These are phyloP conservation scores for Saitoella complicata DNA, from an alignment of 805 yeast genomes.

Conservation along the genomic window DNA sequence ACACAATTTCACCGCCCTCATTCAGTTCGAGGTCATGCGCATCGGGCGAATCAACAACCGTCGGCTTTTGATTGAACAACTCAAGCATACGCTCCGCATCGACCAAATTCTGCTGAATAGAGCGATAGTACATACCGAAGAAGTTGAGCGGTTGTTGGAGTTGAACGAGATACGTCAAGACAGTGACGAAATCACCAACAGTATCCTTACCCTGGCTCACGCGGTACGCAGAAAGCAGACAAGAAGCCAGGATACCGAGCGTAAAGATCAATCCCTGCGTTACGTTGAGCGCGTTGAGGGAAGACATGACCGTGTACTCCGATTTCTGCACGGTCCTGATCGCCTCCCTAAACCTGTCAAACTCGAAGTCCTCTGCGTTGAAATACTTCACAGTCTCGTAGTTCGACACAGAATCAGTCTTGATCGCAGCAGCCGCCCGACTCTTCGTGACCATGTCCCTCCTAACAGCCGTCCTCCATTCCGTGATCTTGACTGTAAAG, in stretches of 20 bases:
- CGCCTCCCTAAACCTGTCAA: slow-evolving; percentile 7
- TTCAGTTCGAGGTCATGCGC: background rate
- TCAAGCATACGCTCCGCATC: slow-evolving; percentile 9
- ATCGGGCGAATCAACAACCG: slow-evolving; percentile 4
- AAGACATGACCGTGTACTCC: slow-evolving; percentile 4
- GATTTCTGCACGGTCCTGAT: slow-evolving; percentile 4
- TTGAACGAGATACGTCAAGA: slow-evolving; percentile 11
- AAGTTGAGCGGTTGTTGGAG: slow-evolving; percentile 11
- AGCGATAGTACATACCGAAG: slow-evolving; percentile 6
- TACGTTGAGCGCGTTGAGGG: slow-evolving; percentile 4
- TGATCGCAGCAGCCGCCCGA: slow-evolving; percentile 4
- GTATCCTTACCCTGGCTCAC: slow-evolving; percentile 5
- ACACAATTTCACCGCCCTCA: slow-evolving; percentile 26
- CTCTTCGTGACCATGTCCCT: slow-evolving; percentile 4
- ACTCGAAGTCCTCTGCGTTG: slow-evolving; percentile 11
- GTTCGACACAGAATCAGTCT: slow-evolving; percentile 8
- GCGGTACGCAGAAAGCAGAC: slow-evolving; percentile 8
- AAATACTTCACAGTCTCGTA: slow-evolving; percentile 12
- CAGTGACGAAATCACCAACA: slow-evolving; percentile 11
- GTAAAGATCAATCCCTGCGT: slow-evolving; percentile 10
- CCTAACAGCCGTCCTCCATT: slow-evolving; percentile 4
- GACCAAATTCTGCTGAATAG: slow-evolving; percentile 9
- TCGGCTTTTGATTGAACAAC: slow-evolving; percentile 9
- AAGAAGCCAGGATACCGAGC: slow-evolving; percentile 5
- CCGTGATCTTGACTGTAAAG: slow-evolving; percentile 6